Percentiles rank a stretch among this genome's conserved stretches.
phyloP scores from a whole-genome alignment of 495 filamentous ascomycete genomes.

The Neurospora sp. region DNA sequence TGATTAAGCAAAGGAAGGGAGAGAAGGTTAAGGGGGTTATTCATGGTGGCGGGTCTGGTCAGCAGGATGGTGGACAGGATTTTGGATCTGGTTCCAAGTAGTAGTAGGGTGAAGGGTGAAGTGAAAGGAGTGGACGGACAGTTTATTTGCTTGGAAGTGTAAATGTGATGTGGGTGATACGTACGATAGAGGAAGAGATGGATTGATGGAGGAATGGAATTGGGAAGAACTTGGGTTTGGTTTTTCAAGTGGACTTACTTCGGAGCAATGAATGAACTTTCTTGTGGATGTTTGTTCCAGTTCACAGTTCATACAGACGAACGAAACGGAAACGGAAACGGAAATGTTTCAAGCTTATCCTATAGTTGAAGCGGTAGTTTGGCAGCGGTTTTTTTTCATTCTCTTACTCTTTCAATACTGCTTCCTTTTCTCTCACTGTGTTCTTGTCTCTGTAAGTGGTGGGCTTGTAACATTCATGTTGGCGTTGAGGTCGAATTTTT shows the following conservation, averaged over 20 bases:
- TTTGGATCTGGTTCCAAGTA: not conserved
- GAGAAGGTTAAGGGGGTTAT: constrained; percentile 40
- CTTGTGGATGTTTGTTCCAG: not conserved
- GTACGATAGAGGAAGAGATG: not conserved
- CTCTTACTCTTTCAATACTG: not conserved
- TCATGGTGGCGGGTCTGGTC: not conserved
- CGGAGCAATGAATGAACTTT: not conserved
- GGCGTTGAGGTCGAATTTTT: too few species aligned
- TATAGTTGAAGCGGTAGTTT: not conserved
- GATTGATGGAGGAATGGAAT: not conserved
- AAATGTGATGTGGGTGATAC: not conserved
- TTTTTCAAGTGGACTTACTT: not conserved
- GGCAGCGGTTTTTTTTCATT: not conserved
- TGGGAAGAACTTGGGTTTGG: not conserved
- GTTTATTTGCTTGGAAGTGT: not conserved
- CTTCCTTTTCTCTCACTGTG: not conserved
- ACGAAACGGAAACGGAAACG: not conserved
- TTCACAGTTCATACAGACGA: not conserved
- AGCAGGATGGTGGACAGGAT: not conserved
- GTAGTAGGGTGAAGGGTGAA: not conserved
- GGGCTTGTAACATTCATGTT: too few species aligned
- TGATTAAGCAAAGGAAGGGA: constrained; percentile 78
- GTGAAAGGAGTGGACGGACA: not conserved
- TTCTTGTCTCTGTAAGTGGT: not conserved
- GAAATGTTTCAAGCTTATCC: not conserved